A percentile compares a stretch with the other conserved stretches of the same genome.
Conservation (phyloP, 305 asterid genomes). For the Fraxinus ornus region DNA sequence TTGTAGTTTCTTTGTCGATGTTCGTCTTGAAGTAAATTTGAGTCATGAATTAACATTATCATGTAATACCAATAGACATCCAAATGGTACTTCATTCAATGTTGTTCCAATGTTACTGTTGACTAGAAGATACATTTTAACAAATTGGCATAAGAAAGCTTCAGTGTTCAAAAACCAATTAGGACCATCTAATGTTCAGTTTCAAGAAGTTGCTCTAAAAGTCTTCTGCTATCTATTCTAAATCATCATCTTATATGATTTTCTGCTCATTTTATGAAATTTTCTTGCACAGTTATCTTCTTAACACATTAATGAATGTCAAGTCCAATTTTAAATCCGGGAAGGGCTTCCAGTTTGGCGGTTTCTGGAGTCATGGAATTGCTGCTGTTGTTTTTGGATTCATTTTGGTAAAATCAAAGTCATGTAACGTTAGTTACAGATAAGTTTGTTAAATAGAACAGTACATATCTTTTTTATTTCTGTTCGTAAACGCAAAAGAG, state of each 20-base stretch:
- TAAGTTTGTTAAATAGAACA: neutral
- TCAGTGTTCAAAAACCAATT: neutral
- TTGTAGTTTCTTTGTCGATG: neutral
- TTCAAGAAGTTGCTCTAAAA: neutral
- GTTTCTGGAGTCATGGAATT: constrained; percentile 1
- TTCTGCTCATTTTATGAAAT: neutral
- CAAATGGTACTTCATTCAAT: neutral
- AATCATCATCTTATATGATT: neutral
- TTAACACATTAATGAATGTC: neutral
- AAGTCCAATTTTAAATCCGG: constrained; percentile 9
- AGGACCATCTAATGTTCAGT: neutral
- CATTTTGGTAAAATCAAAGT: neutral
- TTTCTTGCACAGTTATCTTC: neutral
- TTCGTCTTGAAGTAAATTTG: neutral
- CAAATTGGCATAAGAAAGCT: neutral
- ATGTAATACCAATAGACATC: neutral
- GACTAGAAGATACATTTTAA: neutral
- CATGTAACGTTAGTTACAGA: neutral
- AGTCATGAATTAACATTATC: neutral
- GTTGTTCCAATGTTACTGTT: neutral
- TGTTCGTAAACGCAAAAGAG: neutral
- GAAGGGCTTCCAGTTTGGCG: constrained; percentile 27
- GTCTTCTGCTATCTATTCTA: neutral
- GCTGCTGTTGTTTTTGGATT: neutral
- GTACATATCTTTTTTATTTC: neutral